Base-by-base conservation (phyloP, 2,329 filamentous ascomycete genomes). In the Colletotrichum euphorbiae region DNA sequence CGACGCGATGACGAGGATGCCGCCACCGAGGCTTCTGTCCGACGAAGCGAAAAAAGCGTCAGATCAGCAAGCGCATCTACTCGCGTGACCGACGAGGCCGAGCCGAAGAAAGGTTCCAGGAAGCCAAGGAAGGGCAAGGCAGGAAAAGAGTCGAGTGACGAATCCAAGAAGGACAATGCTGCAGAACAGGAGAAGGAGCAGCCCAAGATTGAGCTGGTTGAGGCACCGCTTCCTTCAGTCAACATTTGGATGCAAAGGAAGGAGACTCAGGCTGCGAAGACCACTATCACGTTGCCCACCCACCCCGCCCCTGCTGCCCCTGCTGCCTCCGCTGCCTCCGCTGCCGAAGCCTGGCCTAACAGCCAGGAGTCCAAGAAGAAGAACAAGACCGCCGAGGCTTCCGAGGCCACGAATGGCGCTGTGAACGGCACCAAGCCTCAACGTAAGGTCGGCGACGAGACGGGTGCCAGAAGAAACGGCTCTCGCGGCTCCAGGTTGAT, bases 171-270 rank as follows among this genome's bases (percentile, higher is more conserved):
- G 73, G 85, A 87, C 24, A 87, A 89, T 60, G 81, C 86, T 17
- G 83, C 85, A 50, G 89, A 90, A 71, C 87, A 90, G 73, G 87
- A 87, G 72, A 85, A 87, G 68, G 81, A 87, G 69, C 82, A 83
- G 13, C 82, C 87, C 73, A 89, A 90, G 74, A 81, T 88, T 50
- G 87, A 91, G 73, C 83, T 97, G 46, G 90, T 91, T 52, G 93
- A 96, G 69, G 95, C 95, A 17, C 91, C 93, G 33, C 85, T 92
- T 48, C 96, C 96, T 0, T 79, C 89, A 2, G 91, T 98, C 66
- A 99, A 99, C 78, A 83, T 94, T 70, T 99, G 96, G 95, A 87
- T 90, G 70, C 89, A 94, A 79, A 88, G 94, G 63, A 90, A 87
- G 73, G 90, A 93, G 74, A 89, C 89, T 52, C 80, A 84, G 50